Evolutionary conservation across 2,329 filamentous ascomycete species (phyloP).

Genomic region (Penicillium sp.): DNA sequence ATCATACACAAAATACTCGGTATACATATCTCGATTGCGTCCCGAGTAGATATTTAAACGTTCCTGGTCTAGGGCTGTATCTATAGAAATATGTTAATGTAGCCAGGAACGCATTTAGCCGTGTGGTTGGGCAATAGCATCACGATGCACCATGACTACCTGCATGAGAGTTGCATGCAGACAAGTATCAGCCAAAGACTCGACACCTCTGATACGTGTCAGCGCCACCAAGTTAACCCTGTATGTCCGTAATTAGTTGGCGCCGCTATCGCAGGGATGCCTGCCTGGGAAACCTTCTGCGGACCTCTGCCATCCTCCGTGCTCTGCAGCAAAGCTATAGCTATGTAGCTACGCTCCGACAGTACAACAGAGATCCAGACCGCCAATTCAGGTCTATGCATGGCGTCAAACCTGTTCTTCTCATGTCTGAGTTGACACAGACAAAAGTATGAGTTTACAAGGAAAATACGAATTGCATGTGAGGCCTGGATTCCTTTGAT

Average conservation of each 20-base stretch:
- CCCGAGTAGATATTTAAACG: too few species aligned
- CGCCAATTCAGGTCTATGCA: slow-evolving; percentile 19
- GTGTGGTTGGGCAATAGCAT: not conserved
- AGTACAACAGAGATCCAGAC: slow-evolving; percentile 14
- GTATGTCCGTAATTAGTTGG: slow-evolving; percentile 12
- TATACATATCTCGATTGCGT: not conserved
- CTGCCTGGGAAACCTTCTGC: slow-evolving; percentile 12
- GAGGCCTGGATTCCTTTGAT: slow-evolving; percentile 2
- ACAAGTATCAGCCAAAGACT: slow-evolving; percentile 2
- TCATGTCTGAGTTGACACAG: slow-evolving; percentile 1
- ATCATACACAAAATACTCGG: not conserved
- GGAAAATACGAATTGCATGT: slow-evolving; percentile 6
- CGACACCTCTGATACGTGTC: slow-evolving; percentile 22
- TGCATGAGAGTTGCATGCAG: not conserved
- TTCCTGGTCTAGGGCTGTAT: not conserved
- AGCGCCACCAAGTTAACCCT: slow-evolving; percentile 23
- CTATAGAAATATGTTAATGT: not conserved
- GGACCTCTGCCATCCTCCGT: slow-evolving; percentile 3
- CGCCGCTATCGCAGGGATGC: slow-evolving; percentile 17
- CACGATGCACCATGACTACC: not conserved
- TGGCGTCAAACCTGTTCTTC: slow-evolving; percentile 16
- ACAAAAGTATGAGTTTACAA: not conserved
- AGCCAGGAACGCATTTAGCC: not conserved
- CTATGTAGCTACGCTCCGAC: not conserved
- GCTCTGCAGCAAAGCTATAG: slow-evolving; percentile 8